A percentile compares a stretch with the other conserved stretches of the same genome.
Evolutionary conservation across 768 basidiomycete species (phyloP).

Genomic region (Kwoniella dendrophila): DNA sequence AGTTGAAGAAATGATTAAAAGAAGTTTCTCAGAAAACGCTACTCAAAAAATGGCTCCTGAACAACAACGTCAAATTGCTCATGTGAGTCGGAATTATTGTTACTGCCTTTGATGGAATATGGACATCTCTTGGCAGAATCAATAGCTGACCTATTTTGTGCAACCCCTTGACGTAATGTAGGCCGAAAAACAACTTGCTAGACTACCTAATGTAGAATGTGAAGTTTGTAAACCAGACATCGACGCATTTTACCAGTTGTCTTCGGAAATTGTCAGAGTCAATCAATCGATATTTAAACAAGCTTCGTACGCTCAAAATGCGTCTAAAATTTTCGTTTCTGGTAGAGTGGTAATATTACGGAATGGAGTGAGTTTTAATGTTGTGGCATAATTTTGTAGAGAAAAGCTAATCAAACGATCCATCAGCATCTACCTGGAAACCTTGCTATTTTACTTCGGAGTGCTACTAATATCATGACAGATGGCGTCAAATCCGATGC

Average conservation of each 20-base stretch:
- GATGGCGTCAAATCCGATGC: constrained; percentile 44
- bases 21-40: constrained; percentile 97
- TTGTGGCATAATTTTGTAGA: background rate
- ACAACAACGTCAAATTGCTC: constrained; percentile 81
- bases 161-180: constrained; percentile 57
- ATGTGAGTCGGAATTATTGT: constrained; percentile 62
- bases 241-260: constrained; percentile 72
- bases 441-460: constrained; percentile 70
- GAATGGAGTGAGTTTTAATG: constrained; percentile 70
- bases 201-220: constrained; percentile 69
- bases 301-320: constrained; percentile 66
- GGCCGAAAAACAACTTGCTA: constrained; percentile 71
- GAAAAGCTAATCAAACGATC: background rate
- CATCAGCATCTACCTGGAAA: constrained; percentile 73
- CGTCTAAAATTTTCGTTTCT: constrained; percentile 66
- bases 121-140: background rate
- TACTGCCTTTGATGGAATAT: background rate
- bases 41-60: constrained; percentile 89
- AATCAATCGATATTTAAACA: constrained; percentile 69
- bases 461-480: constrained; percentile 35
- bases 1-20: constrained; percentile 99
- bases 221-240: constrained; percentile 72
- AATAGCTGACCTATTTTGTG: background rate
- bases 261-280: constrained; percentile 64
- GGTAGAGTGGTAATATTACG: constrained; percentile 83